Evolutionary conservation across 805 yeast species (phyloP).

Genomic region (Myxozyma geophila): DNA sequence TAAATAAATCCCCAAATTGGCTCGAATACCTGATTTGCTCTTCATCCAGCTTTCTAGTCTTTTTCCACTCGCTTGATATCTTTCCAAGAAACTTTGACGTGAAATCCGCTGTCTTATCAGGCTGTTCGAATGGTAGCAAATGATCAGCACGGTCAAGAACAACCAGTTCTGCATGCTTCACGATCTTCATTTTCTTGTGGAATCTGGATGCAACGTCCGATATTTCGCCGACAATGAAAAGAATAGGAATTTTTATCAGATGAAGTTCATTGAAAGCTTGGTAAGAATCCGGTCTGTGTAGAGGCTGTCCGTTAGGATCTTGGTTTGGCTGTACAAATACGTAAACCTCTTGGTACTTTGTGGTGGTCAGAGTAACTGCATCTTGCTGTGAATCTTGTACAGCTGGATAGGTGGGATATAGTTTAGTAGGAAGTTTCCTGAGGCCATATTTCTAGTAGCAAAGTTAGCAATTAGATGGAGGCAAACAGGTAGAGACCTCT

Average conservation of each 20-base stretch:
- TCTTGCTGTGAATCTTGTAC: not conserved
- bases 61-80: not conserved
- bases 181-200: not conserved
- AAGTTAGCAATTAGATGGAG: not conserved
- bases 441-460: slow-evolving; percentile 20
- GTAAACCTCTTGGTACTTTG: slow-evolving; percentile 30
- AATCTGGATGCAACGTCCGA: slow-evolving; percentile 1
- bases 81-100: slow-evolving; percentile 10
- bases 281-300: slow-evolving; percentile 8
- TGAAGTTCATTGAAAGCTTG: slow-evolving; percentile 8
- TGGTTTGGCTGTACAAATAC: slow-evolving; percentile 14
- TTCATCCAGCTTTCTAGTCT: not conserved
- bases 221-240: slow-evolving; percentile 16
- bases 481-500: not conserved
- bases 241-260: slow-evolving; percentile 6
- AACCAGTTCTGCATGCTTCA: slow-evolving; percentile 9
- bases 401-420: slow-evolving; percentile 19
- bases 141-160: slow-evolving; percentile 15
- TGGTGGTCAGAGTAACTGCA: slow-evolving; percentile 35
- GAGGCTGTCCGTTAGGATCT: not conserved
- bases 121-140: slow-evolving; percentile 23
- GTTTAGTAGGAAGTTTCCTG: slow-evolving; percentile 27
- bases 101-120: slow-evolving; percentile 13
- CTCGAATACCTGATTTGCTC: not conserved
- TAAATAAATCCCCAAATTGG: slow-evolving; percentile 6